A percentile compares a stretch with the other conserved stretches of the same genome.
Conservation (phyloP, 1,284 basidiomycete species). For the Tilletia horrida region DNA sequence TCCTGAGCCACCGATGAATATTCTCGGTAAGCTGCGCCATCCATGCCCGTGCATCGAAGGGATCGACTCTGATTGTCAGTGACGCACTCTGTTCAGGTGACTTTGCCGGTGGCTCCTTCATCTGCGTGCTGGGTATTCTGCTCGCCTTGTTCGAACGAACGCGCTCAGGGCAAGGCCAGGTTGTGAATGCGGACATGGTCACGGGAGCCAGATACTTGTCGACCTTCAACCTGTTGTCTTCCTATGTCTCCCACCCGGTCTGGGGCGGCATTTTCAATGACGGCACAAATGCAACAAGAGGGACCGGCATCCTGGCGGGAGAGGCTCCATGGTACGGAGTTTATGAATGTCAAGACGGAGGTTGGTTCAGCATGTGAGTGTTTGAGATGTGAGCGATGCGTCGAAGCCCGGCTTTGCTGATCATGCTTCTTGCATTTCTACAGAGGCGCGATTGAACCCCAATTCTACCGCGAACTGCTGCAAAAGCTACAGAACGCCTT, state of each 20-base stretch:
- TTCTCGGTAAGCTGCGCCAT: conserved; percentile 57
- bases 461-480: conserved; percentile 37
- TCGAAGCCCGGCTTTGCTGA: no score
- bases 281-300: conserved; percentile 38
- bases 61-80: background rate
- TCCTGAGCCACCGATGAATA: conserved; percentile 70
- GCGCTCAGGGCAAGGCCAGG: conserved; percentile 66
- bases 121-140: conserved; percentile 71
- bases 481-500: conserved; percentile 30
- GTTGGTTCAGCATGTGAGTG: conserved; percentile 73
- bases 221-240: conserved; percentile 65
- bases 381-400: no score
- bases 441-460: conserved; percentile 32
- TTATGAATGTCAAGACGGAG: conserved; percentile 70
- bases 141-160: conserved; percentile 70
- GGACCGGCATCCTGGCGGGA: conserved; percentile 67
- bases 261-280: conserved; percentile 61
- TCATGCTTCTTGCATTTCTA: conserved; percentile 58
- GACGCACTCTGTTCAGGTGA: conserved; percentile 59
- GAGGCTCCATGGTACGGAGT: conserved; percentile 75
- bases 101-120: conserved; percentile 75
- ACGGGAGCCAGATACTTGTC: conserved; percentile 74
- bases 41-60: background rate
- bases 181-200: conserved; percentile 77
- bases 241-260: conserved; percentile 53